Base-by-base conservation (phyloP, 169 alveolate genomes). In the Babesia ovata region DNA sequence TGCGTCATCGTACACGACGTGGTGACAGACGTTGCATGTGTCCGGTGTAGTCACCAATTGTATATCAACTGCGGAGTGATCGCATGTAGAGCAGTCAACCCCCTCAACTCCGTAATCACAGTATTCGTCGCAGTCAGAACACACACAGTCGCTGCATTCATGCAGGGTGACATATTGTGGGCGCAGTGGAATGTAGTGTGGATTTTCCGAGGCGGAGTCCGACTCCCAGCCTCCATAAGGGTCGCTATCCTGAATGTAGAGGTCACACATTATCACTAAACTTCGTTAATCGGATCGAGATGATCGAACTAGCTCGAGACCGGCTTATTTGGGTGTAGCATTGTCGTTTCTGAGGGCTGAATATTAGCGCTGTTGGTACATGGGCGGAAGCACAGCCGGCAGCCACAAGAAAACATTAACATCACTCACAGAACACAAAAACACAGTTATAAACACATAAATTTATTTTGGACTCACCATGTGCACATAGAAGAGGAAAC, bases 131-230 rank as follows among this genome's bases (percentile, higher is more conserved):
- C 29, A 22, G 12, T 56, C 22, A 8, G 22, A 16, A 49, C 14
- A 19, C 8, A 6, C 56, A 49, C 26, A 16, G 22, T 49, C 56
- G 26, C 56, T n/a, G 19, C 56, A 19, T 9, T 22, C 24, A 59
- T 24, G 44, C 24, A 59, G 69, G 24, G 8, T 29, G 53, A 59
- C 50, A 59, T 56, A 56, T 13, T 56, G 42, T 33, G n/a, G 42
- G 42, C 42, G 4, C 7, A 56, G 63, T 21, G 57, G 57, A 8
- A 49, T 49, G 24, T 49, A 49, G 28, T 21, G 2, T 49, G 7
- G 9, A n/a, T 21, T 21, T 19, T 49, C 57, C 24, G 57, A 49
- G 28, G 24, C 24, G n/a, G n/a, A 21, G n/a, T 19, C 28, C n/a
- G 57, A 49, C 21, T 56, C 21, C 19, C 28, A 14, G 28, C 63